Conservation (phyloP, 2,329 filamentous ascomycete genomes). For the Knufia petricola region DNA sequence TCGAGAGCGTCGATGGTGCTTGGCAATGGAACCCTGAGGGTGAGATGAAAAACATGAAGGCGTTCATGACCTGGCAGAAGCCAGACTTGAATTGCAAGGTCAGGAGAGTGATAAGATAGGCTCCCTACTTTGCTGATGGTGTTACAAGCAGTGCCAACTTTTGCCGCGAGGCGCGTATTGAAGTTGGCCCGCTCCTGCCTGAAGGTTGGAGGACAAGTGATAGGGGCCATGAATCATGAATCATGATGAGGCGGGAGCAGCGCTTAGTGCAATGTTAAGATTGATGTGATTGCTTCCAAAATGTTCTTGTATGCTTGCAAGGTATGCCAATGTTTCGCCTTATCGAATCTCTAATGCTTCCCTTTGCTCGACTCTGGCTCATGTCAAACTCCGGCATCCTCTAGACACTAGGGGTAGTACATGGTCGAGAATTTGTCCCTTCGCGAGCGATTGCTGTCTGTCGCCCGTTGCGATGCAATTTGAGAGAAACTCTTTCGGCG, state of each 20-base stretch:
- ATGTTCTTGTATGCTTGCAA: not conserved
- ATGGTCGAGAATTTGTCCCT: too few relatives aligned
- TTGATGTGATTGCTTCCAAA: not conserved
- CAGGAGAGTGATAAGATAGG: conserved; percentile 2
- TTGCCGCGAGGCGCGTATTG: too few relatives aligned
- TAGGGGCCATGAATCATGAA: too few relatives aligned
- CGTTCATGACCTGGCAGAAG: conserved; percentile 12
- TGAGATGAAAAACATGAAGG: conserved; percentile 12
- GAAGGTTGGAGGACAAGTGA: too few relatives aligned
- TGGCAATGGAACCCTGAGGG: conserved; percentile 12
- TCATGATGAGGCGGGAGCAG: too few relatives aligned
- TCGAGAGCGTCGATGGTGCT: conserved; percentile 8
- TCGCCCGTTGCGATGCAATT: too few relatives aligned
- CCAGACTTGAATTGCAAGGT: conserved; percentile 10
- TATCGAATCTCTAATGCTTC: not conserved
- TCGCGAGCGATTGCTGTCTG: too few relatives aligned
- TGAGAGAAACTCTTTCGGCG: too few relatives aligned
- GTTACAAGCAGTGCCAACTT: not conserved
- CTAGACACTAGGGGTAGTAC: too few relatives aligned
- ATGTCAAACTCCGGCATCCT: not conserved
- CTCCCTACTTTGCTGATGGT: too few relatives aligned
- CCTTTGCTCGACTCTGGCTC: not conserved
- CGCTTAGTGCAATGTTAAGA: too few relatives aligned
- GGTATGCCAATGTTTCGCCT: not conserved
- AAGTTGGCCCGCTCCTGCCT: too few relatives aligned